phyloP scores from a whole-genome alignment of 306 rosid species.

The Pueraria montana region DNA sequence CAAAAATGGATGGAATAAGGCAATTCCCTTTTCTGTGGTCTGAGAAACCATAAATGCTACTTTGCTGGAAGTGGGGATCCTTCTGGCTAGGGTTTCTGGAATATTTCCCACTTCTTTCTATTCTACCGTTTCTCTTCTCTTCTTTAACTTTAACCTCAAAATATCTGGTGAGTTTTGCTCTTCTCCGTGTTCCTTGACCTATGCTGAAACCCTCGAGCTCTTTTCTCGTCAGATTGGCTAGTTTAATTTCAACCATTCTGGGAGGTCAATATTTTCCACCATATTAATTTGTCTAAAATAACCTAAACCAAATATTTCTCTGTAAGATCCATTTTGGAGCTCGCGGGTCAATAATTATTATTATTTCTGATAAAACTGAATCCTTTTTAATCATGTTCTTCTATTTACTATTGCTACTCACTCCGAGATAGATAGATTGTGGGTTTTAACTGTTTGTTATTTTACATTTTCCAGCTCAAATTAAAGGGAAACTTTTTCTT shows the following conservation, averaged over 20 bases:
- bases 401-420: not conserved
- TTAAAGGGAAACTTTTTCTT: not conserved
- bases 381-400: not conserved
- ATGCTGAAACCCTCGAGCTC: not conserved
- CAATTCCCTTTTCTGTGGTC: not conserved
- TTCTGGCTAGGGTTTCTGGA: conserved; percentile 3
- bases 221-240: not conserved
- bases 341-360: not conserved
- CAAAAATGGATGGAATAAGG: conserved; percentile 9
- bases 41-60: not conserved
- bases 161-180: not conserved
- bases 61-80: not conserved
- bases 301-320: not conserved
- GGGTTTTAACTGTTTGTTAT: conserved; percentile 10
- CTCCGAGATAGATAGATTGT: not conserved
- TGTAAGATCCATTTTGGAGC: not conserved
- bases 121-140: not conserved
- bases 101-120: not conserved
- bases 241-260: conserved; percentile 13
- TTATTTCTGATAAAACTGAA: not conserved
- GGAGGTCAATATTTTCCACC: not conserved
- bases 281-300: not conserved
- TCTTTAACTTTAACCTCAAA: not conserved
- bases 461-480: not conserved
- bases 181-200: not conserved